Percentiles rank a stretch among this genome's conserved stretches.
Evolutionary conservation across 1,139 yeast genomes (phyloP).

Genomic region (Blastobotrys ciferrii): DNA sequence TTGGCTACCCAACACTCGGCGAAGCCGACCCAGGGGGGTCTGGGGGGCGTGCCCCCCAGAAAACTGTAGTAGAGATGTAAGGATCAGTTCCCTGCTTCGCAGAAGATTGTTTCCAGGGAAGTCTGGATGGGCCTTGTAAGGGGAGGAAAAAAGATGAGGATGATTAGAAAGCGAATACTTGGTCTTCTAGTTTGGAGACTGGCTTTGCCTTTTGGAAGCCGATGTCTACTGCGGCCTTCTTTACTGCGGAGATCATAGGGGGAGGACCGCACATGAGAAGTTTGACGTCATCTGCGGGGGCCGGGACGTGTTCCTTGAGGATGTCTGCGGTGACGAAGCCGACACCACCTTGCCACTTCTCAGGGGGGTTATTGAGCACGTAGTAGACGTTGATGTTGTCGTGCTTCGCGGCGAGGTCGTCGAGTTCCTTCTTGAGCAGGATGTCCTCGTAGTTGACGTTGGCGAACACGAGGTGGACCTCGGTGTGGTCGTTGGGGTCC

Average conservation of each 20-base stretch:
- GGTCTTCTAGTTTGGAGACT: constrained; percentile 88
- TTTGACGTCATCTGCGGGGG: constrained; percentile 62
- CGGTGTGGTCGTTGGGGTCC: constrained; percentile 74
- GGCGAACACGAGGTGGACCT: constrained; percentile 72
- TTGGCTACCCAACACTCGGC: too few relatives aligned
- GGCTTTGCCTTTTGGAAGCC: constrained; percentile 90
- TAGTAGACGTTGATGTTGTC: constrained; percentile 72
- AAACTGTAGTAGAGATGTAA: too few relatives aligned
- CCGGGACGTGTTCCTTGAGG: constrained; percentile 64
- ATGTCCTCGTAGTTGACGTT: constrained; percentile 77
- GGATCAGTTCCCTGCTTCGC: too few relatives aligned
- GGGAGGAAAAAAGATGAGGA: too few relatives aligned
- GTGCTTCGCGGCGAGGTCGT: constrained; percentile 60
- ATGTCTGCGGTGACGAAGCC: constrained; percentile 84
- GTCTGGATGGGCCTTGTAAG: too few relatives aligned
- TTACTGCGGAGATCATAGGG: constrained; percentile 74
- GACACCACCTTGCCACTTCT: constrained; percentile 72
- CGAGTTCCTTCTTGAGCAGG: constrained; percentile 75
- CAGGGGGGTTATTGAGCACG: constrained; percentile 74
- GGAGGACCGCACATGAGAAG: constrained; percentile 95
- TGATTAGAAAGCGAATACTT: constrained; percentile 74
- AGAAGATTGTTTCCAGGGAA: too few relatives aligned
- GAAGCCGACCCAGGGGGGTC: too few relatives aligned
- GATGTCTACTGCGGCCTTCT: constrained; percentile 72
- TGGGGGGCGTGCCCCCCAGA: too few relatives aligned